These are phyloP conservation scores for Arthrinium puccinioides DNA, from an alignment of 2,329 filamentous ascomycete species.

Conservation along the genomic window DNA sequence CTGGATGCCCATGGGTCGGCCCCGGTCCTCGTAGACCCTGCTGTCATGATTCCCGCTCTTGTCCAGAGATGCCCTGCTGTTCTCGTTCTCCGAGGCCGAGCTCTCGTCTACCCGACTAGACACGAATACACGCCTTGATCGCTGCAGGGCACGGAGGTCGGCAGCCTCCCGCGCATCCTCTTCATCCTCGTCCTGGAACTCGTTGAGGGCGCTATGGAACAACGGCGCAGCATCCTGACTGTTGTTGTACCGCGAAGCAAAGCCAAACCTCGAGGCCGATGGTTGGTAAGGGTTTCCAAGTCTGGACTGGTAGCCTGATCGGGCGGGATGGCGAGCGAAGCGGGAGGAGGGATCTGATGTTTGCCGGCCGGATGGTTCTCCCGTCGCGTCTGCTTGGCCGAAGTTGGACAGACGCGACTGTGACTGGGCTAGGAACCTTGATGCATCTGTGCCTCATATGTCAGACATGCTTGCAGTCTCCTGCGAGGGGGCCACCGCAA, in stretches of 20 bases:
- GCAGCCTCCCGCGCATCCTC: slow-evolving; percentile 88
- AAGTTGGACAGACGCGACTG: slow-evolving; percentile 80
- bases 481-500: no score
- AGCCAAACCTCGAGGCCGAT: slow-evolving; percentile 68
- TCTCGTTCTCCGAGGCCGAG: slow-evolving; percentile 70
- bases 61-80: slow-evolving; percentile 48
- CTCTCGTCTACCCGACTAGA: slow-evolving; percentile 79
- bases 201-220: slow-evolving; percentile 88
- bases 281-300: slow-evolving; percentile 73
- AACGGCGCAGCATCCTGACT: slow-evolving; percentile 79
- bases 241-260: slow-evolving; percentile 67
- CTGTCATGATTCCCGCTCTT: slow-evolving; percentile 44
- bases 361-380: slow-evolving; percentile 26
- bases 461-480: no score
- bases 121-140: slow-evolving; percentile 82
- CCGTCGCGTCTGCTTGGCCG: slow-evolving; percentile 49
- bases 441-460: slow-evolving; percentile 71
- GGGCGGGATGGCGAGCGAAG: slow-evolving; percentile 20
- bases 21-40: slow-evolving; percentile 36
- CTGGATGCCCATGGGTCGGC: slow-evolving; percentile 45
- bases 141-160: slow-evolving; percentile 88
- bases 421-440: slow-evolving; percentile 91
- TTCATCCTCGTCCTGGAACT: slow-evolving; percentile 88
- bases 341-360: slow-evolving; percentile 18
- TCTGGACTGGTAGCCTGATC: slow-evolving; percentile 21